A percentile compares a stretch with the other conserved stretches of the same genome.
These are phyloP conservation scores for Plenodomus tracheiphilus DNA, from an alignment of 2,329 filamentous ascomycete species.

Conservation along the genomic window DNA sequence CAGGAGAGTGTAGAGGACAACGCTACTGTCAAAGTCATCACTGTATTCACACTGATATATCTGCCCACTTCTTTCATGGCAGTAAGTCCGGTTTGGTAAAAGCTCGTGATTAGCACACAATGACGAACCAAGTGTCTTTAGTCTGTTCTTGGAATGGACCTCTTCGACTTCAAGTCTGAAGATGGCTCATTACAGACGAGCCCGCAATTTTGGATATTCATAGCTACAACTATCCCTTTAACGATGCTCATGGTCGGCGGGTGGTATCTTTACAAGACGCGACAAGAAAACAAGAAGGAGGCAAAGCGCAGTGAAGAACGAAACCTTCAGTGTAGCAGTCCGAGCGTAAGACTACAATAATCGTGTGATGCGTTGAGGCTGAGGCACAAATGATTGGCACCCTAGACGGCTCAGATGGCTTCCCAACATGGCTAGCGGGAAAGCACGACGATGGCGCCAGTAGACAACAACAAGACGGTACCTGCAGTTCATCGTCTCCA, in stretches of 20 bases:
- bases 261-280: slow-evolving; percentile 3
- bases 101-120: neutral
- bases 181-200: slow-evolving; percentile 2
- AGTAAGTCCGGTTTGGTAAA: neutral
- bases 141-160: slow-evolving; percentile 16
- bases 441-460: no score
- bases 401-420: no score
- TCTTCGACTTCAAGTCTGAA: slow-evolving; percentile 11
- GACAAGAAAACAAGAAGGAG: neutral
- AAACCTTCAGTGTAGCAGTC: no score
- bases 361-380: no score
- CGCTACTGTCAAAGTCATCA: slow-evolving; percentile 10
- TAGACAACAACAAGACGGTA: no score
- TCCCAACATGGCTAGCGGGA: no score
- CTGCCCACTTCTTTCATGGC: slow-evolving; percentile 19
- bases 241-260: slow-evolving; percentile 7
- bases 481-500: no score
- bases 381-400: no score
- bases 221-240: slow-evolving; percentile 10
- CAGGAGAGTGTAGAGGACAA: slow-evolving; percentile 3
- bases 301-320: no score
- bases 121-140: neutral
- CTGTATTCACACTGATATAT: slow-evolving; percentile 19
- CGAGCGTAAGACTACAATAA: no score
- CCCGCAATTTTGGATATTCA: slow-evolving; percentile 13